Evolutionary conservation across 257 asterid genomes (phyloP), one percentile per base, ranked within the genome.

Genomic region (Gentiana straminea): DNA sequence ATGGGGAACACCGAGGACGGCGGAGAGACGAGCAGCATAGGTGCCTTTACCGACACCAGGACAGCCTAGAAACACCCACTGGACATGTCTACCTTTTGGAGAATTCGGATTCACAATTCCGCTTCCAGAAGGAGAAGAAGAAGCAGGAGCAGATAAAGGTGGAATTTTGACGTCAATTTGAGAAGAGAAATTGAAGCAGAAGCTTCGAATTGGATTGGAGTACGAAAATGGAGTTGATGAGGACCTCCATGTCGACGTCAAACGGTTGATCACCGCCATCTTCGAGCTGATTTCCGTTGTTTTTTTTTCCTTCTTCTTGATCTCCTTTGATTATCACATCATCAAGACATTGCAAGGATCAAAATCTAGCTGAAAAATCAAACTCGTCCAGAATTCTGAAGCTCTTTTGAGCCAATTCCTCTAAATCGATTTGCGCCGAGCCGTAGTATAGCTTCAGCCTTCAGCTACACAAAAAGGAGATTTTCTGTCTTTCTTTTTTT

Each of bases 21-120:
- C 65, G 0, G 96, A 84, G 0, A 91, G 84, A 13, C 96, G 85
- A 60, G 89, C 68, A 15, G 98, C 98, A 68, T 87, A 91, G 52
- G 98, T 87, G 35, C 98, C 98, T 70, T 91, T 91, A 9, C 98
- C 98, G 13, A 90, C 98, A 0, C 98, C 98, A 6, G 98, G 98
- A 66, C 96, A 86, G 49, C 98, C 98, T 4, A 90, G 77, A 70
- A 90, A 90, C 10, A 86, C 94, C 98, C 98, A 90, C 70, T 82
- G 98, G 59, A 90, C 87, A 54, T 75, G 78, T 71, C 92, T 83
- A 13, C 73, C 89, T 64, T 64, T 70, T 0, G 65, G 4, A 4
- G 75, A 66, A 77, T 70, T 73, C 7, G 63, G 47, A 43, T 8
- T 51, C 44, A 64, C 33, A 49, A 44, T 44, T 2, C 57, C 8